Base-by-base conservation (phyloP, 2,329 filamentous ascomycete genomes). In the Ascochyta viciae-villosae region DNA sequence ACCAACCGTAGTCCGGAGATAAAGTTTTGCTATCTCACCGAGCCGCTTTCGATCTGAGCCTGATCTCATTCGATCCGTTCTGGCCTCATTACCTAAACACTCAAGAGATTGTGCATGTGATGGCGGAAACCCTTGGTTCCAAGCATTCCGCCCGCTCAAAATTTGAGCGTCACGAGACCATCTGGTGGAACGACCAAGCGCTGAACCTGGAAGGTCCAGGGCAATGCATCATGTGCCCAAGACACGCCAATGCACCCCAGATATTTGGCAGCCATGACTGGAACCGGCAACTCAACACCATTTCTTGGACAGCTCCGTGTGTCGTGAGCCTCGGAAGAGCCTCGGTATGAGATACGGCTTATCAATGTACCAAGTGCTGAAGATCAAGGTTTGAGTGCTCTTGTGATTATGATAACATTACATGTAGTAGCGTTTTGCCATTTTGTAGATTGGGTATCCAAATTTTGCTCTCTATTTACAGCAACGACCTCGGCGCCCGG, bases 81-180 rank as follows among this genome's bases (percentile, higher is more conserved):
- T 48, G 43, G 37, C 43, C 43, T 26, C 24, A 42, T 56, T 56
- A 56, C 47, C 53, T 50, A 50, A 46, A 42, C 37, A 31, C 41
- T 31, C 38, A 56, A 31, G 29, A 38, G 41, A 50, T 41, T 34
- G 47, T 43, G 42, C 42, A 38, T 40, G 23, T 33, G 31, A 50
- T 52, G 53, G 64, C 64, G 64, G 64, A 59, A 64, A 59, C 37
- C 50, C 63, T 66, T 64, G 63, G 61, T 43, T 41, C 59, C 61
- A 62, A 62, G 61, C 59, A 59, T 60, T 62, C 63, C 63, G 63
- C 63, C 26, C 44, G 52, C 46, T 46, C 40, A 50, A 23, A 35
- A 31, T 24, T 6, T 7, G 37, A 46, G 19, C 37, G 23, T 54
- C 54, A 50, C 51, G 51, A 60, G 54, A 48, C 35, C 27, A 15